These are phyloP conservation scores for Mucor indicus DNA, from an alignment of 371 early-diverging fungal genomes.

Conservation along the genomic window DNA sequence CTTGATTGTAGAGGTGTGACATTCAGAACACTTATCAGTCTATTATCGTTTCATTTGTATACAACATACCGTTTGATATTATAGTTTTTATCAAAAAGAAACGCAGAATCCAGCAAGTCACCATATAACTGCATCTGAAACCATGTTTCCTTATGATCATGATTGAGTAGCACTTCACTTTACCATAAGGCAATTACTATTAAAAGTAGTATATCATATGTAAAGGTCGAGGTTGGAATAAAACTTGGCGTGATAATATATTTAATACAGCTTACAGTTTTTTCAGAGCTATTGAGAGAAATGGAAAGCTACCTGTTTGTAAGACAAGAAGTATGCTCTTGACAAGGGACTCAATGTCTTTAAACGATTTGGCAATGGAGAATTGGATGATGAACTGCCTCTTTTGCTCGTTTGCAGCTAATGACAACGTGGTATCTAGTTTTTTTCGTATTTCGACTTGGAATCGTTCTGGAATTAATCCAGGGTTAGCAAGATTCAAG, in stretches of 20 bases:
- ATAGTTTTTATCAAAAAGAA: slow-evolving; percentile 13
- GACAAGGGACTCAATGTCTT: slow-evolving; percentile 12
- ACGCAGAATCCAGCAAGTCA: slow-evolving; percentile 8
- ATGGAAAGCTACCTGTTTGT: slow-evolving; percentile 8
- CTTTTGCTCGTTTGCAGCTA: slow-evolving; percentile 9
- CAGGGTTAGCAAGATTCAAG: slow-evolving; percentile 7
- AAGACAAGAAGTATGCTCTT: slow-evolving; percentile 13
- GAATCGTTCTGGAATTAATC: slow-evolving; percentile 11
- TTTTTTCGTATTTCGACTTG: slow-evolving; percentile 10
- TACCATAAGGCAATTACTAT: slow-evolving; percentile 10
- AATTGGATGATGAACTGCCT: slow-evolving; percentile 7
- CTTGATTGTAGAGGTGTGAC: slow-evolving; percentile 11
- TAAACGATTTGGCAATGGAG: slow-evolving; percentile 10
- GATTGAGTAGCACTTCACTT: slow-evolving; percentile 13
- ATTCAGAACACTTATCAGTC: slow-evolving; percentile 13
- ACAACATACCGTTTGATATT: slow-evolving; percentile 12
- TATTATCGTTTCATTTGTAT: slow-evolving; percentile 15
- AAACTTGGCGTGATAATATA: slow-evolving; percentile 8
- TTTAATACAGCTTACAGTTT: slow-evolving; percentile 17
- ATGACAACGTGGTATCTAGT: background rate
- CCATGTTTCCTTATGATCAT: slow-evolving; percentile 10
- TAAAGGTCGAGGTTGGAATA: slow-evolving; percentile 7
- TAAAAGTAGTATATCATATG: slow-evolving; percentile 7
- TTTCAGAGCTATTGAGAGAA: slow-evolving; percentile 13
- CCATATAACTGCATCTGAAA: slow-evolving; percentile 4